Base-by-base conservation (phyloP, 345 rosid species). In the Erucastrum elatum region DNA sequence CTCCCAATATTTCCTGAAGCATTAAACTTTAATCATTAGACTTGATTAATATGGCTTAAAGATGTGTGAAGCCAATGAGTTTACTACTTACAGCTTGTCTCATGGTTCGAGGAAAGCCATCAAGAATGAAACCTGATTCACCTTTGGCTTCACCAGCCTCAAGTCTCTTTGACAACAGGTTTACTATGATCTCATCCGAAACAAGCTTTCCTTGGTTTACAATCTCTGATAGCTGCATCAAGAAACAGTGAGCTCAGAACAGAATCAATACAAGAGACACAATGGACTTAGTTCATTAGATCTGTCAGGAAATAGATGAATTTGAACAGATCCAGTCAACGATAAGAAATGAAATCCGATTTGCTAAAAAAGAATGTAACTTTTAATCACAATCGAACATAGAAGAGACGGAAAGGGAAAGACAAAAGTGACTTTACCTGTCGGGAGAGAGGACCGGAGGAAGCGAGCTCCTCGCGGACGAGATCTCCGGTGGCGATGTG, bases 401-500 rank as follows among this genome's bases (percentile, higher is more conserved):
- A 39, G 21, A 30, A n/a, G 26, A 15, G 25, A 55, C n/a, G 31
- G n/a, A 58, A 2, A 6, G 1, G 2, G 3, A 4, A 17, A 4
- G 3, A 11, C 4, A 8, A 49, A 6, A 66, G 12, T 31, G 30
- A 13, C 25, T 64, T 58, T 2, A 91, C 97, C 90, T 91, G 92
- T 31, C 83, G 81, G 6, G 97, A 83, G 49, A 91, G 87, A n/a
- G 96, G 83, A 8, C 97, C 92, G 13, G 93, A 81, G 25, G 96
- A 85, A 77, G 90, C 85, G 29, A 93, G 90, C 82, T 87, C 99
- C 30, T 89, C 92, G 30, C 96, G 93, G 71, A 95, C 97, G 80
- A 93, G 97, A 88, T 91, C 97, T 64, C 94, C 98, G 46, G 97
- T 91, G 79, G 97, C 94, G 87, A 95, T 95, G 55, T 93, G 98